Evolutionary conservation across 495 filamentous ascomycete genomes (phyloP), one percentile per base, ranked within the genome.

Genomic region (Apodospora peruviana): DNA sequence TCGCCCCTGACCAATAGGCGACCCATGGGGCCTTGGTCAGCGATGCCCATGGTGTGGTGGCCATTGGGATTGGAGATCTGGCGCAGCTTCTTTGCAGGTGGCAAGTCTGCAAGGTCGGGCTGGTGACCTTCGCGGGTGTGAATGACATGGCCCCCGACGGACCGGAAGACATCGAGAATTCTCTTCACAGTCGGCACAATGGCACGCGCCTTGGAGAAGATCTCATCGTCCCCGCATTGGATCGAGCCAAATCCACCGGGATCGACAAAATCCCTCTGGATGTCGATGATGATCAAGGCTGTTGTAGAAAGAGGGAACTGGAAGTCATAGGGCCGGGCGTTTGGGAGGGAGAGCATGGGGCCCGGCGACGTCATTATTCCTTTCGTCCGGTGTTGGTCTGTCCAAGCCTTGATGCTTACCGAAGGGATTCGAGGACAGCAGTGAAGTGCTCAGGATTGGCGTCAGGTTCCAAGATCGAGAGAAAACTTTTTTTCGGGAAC

Each of bases 91-190:
- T 78, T 80, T 22, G 71, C 70, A 0, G 76, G 70, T 3, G 77
- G 73, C 39, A 72, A 69, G 52, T 80, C 77, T 8, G 71, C 70
- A 11, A 80, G 61, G 47, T 77, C 69, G 0, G 71, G 73, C 10
- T 65, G 51, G 44, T 78, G 72, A 9, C 74, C 72, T 25, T 86
- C 81, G 25, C 83, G 77, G n/a, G 82, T 86, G 59, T 85, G 81
- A 49, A 86, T 86, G 23, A 89, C 68, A 3, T 82, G 75, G 47
- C 85, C 78, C 2, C 75, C 75, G 11, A 69, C 68, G 19, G 69
- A 61, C 20, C 84, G 79, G 44, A 84, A 87, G 5, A 69, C 58
- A 27, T 76, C 63, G 2, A 88, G 68, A 14, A 88, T 60, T 39
- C 64, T 68, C 48, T 66, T 40, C 60, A 62, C 59, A 11, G 45